These are phyloP conservation scores for Calophaca sinica DNA, from an alignment of 306 rosid genomes.

Conservation along the genomic window DNA sequence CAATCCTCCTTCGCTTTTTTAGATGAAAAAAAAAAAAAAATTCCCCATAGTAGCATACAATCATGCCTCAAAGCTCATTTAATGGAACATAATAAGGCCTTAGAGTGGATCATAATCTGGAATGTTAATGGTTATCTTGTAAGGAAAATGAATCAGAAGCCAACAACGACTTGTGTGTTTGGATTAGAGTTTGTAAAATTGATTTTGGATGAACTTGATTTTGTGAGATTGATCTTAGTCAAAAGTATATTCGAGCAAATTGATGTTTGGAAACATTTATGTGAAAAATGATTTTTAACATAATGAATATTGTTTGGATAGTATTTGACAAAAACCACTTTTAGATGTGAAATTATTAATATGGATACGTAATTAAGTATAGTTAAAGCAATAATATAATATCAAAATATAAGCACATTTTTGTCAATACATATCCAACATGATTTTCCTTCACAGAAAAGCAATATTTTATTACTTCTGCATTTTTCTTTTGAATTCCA, in stretches of 20 bases:
- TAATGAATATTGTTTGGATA: not conserved
- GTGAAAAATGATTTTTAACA: not conserved
- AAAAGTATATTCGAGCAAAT: not conserved
- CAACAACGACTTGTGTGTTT: not conserved
- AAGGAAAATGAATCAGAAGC: conserved; percentile 13
- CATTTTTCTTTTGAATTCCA: not conserved
- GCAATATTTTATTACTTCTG: not conserved
- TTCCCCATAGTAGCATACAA: not conserved
- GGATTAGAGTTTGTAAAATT: not conserved
- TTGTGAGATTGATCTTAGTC: not conserved
- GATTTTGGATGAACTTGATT: conserved; percentile 1
- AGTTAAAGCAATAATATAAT: not conserved
- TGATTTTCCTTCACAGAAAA: not conserved
- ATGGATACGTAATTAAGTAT: not conserved
- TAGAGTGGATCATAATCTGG: conserved; percentile 13
- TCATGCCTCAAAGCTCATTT: not conserved
- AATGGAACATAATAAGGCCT: conserved; percentile 10
- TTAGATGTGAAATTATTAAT: not conserved
- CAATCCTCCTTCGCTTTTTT: too few relatives aligned
- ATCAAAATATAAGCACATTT: not conserved
- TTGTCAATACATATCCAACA: not conserved
- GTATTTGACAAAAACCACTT: not conserved
- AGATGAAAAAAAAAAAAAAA: not conserved
- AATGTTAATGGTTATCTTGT: not conserved
- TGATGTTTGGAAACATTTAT: not conserved